Evolutionary conservation across 352 stramenopile genomes (phyloP), one percentile per base, ranked within the genome.

Genomic region (Blastocystis sp.): DNA sequence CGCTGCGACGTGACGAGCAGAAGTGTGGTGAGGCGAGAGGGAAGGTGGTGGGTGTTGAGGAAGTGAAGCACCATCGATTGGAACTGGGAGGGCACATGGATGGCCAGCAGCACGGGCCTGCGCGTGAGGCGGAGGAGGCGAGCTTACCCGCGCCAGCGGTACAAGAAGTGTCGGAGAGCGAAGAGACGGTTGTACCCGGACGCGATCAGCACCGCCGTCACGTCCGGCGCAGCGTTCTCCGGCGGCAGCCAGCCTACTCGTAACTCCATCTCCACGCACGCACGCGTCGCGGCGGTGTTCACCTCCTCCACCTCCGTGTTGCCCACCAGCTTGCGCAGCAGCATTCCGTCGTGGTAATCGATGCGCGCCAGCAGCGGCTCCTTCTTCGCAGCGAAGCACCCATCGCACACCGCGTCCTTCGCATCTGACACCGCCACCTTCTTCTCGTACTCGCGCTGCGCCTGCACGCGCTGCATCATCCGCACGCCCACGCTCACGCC

Each of bases 251-350:
- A 69, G 17, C 3, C 74, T 84, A 84, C 43, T 21, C 69, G 24
- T 61, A 19, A 65, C 28, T 2, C 21, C 3, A 21, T 6, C 24
- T 3, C 14, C n/a, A 45, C 17, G 34, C n/a, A 28, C 24, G 14
- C 45, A 84, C 74, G 34, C 6, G 68, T 70, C 9, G 14, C 24
- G 11, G 21, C 28, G 1, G 52, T 84, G 28, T 63, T 68, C 21
- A 84, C 57, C 14, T 84, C 52, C n/a, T 3, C 3, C 28, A 68
- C 74, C 34, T 84, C 74, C 10, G 14, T 6, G 28, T 84, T 54
- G 10, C 74, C 74, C 10, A 84, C 74, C 24, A 84, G 69, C 34
- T 84, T 84, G 19, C 74, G n/a, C 21, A 84, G 65, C n/a, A 66
- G 52, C 38, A 84, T 4, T n/a, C 48, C 38, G 7, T 79, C 9